A percentile compares a stretch with the other conserved stretches of the same genome.
These are phyloP conservation scores for Hysterium pulicare DNA, from an alignment of 2,329 filamentous ascomycete genomes.

Conservation along the genomic window DNA sequence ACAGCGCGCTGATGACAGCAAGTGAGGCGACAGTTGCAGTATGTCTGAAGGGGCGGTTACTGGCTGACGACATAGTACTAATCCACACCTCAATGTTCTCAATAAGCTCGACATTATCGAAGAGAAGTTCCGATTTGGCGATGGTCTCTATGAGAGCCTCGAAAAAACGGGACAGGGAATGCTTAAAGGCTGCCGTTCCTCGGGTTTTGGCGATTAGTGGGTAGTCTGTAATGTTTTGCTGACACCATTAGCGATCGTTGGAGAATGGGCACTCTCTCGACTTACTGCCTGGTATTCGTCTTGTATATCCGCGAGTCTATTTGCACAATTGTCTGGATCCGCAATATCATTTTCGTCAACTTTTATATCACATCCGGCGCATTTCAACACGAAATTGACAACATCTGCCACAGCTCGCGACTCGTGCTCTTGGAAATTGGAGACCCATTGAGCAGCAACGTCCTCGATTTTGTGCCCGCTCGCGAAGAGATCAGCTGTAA, in stretches of 20 bases:
- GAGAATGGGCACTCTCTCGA: conserved; percentile 6
- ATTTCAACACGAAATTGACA: conserved; percentile 60
- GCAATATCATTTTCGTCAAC: conserved; percentile 80
- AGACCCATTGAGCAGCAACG: conserved; percentile 57
- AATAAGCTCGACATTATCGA: conserved; percentile 71
- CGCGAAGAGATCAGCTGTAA: conserved; percentile 57
- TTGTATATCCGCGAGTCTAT: conserved; percentile 78
- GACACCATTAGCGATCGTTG: conserved; percentile 12
- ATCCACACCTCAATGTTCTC: conserved; percentile 91
- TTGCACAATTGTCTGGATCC: conserved; percentile 82
- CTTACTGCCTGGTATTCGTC: conserved; percentile 76
- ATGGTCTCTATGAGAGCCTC: conserved; percentile 70
- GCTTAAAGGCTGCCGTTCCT: conserved; percentile 72
- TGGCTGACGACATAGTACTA: conserved; percentile 83
- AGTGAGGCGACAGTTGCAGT: conserved; percentile 85
- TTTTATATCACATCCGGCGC: conserved; percentile 76
- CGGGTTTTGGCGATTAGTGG: conserved; percentile 82
- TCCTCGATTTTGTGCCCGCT: conserved; percentile 53
- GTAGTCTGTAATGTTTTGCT: conserved; percentile 82
- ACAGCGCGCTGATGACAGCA: conserved; percentile 74
- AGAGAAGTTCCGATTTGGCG: conserved; percentile 77
- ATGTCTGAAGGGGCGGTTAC: conserved; percentile 85
- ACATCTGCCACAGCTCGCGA: conserved; percentile 55
- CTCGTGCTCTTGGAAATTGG: conserved; percentile 54
- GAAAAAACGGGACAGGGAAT: conserved; percentile 76